Base-by-base conservation (phyloP, 192 early-diverging fungal genomes). In the Coemansia sp. region DNA sequence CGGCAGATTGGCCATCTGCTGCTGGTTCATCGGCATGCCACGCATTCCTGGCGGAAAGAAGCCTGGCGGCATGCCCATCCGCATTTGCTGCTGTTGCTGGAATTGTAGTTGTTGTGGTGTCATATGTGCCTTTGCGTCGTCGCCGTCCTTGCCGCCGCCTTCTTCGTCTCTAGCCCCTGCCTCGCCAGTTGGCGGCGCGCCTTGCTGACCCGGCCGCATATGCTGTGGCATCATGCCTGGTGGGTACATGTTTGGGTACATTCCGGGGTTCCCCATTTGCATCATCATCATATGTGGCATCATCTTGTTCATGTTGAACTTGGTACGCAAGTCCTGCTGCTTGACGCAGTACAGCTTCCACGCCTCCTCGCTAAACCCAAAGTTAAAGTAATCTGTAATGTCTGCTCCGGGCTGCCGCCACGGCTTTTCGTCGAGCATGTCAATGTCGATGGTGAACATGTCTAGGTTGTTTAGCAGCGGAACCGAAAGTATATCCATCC, bases 371-470 rank as follows among this genome's bases (percentile, higher is more conserved):
- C 92, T 96, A 69, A 99, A 97, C 2, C 97, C 97, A 83, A 93
- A 99, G 83, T 99, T 99, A 82, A 99, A 99, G 80, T 97, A 99
- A 72, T 99, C 97, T 2, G 96, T 97, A 37, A 97, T 86, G 66
- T 99, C 97, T 3, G 96, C 94, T 4, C 87, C 87, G 13, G 92
- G 92, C 26, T 88, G 92, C 57, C 94, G 78, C 96, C 97, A 99
- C 50, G 95, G 94, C 68, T 99, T 99, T 59, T 99, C 97, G 39
- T 98, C 94, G 9, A 92, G 84, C 27, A 86, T 72, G 62, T 98
- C 97, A 63, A 98, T 66, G 75, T 98, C 95, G 11, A 94, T 88
- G 54, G 95, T 93, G 69, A 83, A 92, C 53, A 98, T 84, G 53
- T 88, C 88, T 55, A 90, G 84, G 4, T 90, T 92, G 48, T 99